Evolutionary conservation across 2,329 filamentous ascomycete species (phyloP).

Genomic region (Apiospora sp.): DNA sequence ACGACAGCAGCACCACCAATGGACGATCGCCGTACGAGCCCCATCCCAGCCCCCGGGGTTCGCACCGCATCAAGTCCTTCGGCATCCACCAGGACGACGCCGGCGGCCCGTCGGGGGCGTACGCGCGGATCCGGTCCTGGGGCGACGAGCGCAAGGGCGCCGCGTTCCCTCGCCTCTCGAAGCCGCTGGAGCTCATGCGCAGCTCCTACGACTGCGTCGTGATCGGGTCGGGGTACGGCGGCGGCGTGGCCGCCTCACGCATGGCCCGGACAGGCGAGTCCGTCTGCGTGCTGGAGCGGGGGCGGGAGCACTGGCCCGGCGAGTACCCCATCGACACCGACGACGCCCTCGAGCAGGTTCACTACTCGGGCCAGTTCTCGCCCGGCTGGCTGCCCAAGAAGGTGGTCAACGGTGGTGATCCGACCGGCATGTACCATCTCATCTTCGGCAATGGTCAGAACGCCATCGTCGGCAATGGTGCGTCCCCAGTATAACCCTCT

Average conservation of each 20-base stretch:
- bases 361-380: constrained; percentile 62
- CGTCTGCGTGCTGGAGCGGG: constrained; percentile 71
- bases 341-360: constrained; percentile 60
- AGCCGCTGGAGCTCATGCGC: constrained; percentile 64
- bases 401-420: constrained; percentile 56
- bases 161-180: constrained; percentile 62
- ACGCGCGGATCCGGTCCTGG: constrained; percentile 41
- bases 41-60: constrained; percentile 29
- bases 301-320: constrained; percentile 71
- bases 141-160: constrained; percentile 40
- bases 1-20: background rate
- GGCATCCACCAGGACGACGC: constrained; percentile 44
- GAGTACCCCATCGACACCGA: constrained; percentile 63
- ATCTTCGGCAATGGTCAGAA: constrained; percentile 70
- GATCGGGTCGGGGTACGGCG: constrained; percentile 75
- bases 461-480: constrained; percentile 66
- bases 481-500: constrained; percentile 30
- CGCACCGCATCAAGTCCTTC: constrained; percentile 40
- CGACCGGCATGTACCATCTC: constrained; percentile 70
- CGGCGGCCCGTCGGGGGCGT: constrained; percentile 42
- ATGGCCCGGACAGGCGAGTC: constrained; percentile 67
- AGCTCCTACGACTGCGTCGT: constrained; percentile 70
- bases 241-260: constrained; percentile 69
- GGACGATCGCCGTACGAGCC: background rate
- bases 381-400: constrained; percentile 51